Evolutionary conservation across 768 basidiomycete species (phyloP).

Genomic region (Suillus discolor): DNA sequence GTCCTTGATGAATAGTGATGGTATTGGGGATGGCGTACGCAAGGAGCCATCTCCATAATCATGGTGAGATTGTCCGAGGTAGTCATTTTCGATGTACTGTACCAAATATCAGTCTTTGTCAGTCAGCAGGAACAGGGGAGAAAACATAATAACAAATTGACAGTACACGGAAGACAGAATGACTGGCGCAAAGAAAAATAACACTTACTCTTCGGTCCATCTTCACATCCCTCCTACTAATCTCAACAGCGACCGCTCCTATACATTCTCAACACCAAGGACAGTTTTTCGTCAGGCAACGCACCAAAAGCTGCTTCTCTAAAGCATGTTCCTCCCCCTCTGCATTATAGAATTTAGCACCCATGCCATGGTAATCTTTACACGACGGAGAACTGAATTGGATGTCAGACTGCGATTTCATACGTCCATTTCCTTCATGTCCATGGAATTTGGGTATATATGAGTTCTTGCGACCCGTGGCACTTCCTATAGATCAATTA

Average conservation of each 20-base stretch:
- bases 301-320: slow-evolving; percentile 77
- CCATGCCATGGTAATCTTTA: slow-evolving; percentile 20
- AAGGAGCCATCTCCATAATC: slow-evolving; percentile 26
- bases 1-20: slow-evolving; percentile 5
- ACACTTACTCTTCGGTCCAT: too few species aligned
- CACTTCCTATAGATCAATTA: slow-evolving; percentile 68
- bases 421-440: slow-evolving; percentile 43
- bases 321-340: slow-evolving; percentile 51
- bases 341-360: slow-evolving; percentile 22
- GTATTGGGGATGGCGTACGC: slow-evolving; percentile 19
- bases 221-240: too few species aligned
- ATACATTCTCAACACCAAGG: neutral
- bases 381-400: neutral
- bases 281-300: slow-evolving; percentile 50
- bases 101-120: neutral
- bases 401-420: slow-evolving; percentile 17
- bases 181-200: too few species aligned
- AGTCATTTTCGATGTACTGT: slow-evolving; percentile 21
- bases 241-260: too few species aligned
- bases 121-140: neutral
- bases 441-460: slow-evolving; percentile 90
- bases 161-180: too few species aligned
- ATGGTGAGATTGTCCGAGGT: slow-evolving; percentile 20
- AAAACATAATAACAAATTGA: neutral
- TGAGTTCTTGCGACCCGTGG: slow-evolving; percentile 78